A percentile compares a stretch with the other conserved stretches of the same genome.
Conservation (phyloP, 257 asterid species). For the Parsonsia alboflavescens region DNA sequence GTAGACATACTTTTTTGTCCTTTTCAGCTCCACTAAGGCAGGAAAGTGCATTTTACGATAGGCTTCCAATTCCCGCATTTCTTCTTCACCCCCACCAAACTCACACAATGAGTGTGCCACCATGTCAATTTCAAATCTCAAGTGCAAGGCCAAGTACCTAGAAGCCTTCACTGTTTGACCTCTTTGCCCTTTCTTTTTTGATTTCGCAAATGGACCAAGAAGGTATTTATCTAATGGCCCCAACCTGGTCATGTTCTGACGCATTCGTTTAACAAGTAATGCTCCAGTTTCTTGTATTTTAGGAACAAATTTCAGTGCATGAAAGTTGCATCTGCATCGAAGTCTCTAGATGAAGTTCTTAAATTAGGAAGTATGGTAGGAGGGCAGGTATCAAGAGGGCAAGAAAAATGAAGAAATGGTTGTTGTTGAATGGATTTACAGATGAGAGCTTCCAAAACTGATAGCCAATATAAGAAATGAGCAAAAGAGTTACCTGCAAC, state of each 20-base stretch:
- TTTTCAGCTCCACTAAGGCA: slow-evolving; percentile 61
- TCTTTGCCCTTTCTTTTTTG: slow-evolving; percentile 43
- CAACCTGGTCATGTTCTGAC: slow-evolving; percentile 65
- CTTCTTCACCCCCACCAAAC: slow-evolving; percentile 90
- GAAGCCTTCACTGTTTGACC: slow-evolving; percentile 46
- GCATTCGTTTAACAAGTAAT: slow-evolving; percentile 79
- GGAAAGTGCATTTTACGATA: slow-evolving; percentile 80
- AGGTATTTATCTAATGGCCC: slow-evolving; percentile 83
- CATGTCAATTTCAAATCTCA: slow-evolving; percentile 99
- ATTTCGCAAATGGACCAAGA: slow-evolving; percentile 68
- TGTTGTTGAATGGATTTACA: slow-evolving; percentile 8
- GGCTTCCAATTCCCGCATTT: slow-evolving; percentile 65
- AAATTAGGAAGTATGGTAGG: slow-evolving; percentile 61
- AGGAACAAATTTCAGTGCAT: slow-evolving; percentile 86
- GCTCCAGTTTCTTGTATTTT: slow-evolving; percentile 89
- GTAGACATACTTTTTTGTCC: slow-evolving; percentile 49
- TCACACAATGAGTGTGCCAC: slow-evolving; percentile 97
- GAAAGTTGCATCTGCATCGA: slow-evolving; percentile 99
- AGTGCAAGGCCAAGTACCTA: slow-evolving; percentile 80
- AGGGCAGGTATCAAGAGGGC: slow-evolving; percentile 13
- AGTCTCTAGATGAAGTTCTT: slow-evolving; percentile 90
- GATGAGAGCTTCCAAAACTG: slow-evolving; percentile 13
- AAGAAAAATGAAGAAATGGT: slow-evolving; percentile 16
- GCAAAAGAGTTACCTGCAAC: slow-evolving; percentile 58
- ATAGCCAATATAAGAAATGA: slow-evolving; percentile 15